Evolutionary conservation across 441 rosid genomes (phyloP), one percentile per base, ranked within the genome.

Genomic region (Mallotus repandus): DNA sequence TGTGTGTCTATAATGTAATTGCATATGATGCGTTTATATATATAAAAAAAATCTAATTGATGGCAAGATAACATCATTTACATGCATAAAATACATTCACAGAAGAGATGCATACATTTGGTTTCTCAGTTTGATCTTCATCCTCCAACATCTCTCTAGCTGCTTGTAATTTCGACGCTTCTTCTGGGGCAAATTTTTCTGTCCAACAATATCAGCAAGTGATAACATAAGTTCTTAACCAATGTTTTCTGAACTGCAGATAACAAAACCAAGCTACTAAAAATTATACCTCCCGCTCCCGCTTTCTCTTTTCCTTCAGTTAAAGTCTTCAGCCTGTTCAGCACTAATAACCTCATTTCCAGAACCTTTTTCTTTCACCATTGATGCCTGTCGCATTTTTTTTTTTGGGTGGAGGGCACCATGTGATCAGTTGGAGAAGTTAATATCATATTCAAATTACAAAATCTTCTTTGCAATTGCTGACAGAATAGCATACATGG

Each of bases 91-190:
- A 11, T 66, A 46, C 19, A 63, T 21, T 32, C 55, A 63, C 46
- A 64, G 8, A 60, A 65, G 74, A 59, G 46, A 75, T n/a, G 45
- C 75, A 25, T 66, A 76, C 86, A 65, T 78, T 80, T 65, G 82
- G 71, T 71, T 76, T 85, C 58, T 84, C 76, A 38, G 62, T 78
- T 74, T 78, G 74, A 49, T 83, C 81, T 68, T 89, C 86, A 71
- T 93, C 94, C 80, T 94, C 99, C 86, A 92, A 73, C 96, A 89
- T 96, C 78, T 96, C 99, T 81, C 98, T 84, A 52, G 98, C 95
- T 68, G 99, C 97, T 90, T 96, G 96, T 76, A 96, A 81, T 77
- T 89, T 77, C 97, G 88, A 71, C 97, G 94, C 84, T 86, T 85
- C 82, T 88, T 96, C 73, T 97, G 86, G 5, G 98, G 98, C 79